A percentile compares a stretch with the other conserved stretches of the same genome.
These are phyloP conservation scores for Colletotrichum noveboracense DNA, from an alignment of 2,329 filamentous ascomycete species.

Conservation along the genomic window DNA sequence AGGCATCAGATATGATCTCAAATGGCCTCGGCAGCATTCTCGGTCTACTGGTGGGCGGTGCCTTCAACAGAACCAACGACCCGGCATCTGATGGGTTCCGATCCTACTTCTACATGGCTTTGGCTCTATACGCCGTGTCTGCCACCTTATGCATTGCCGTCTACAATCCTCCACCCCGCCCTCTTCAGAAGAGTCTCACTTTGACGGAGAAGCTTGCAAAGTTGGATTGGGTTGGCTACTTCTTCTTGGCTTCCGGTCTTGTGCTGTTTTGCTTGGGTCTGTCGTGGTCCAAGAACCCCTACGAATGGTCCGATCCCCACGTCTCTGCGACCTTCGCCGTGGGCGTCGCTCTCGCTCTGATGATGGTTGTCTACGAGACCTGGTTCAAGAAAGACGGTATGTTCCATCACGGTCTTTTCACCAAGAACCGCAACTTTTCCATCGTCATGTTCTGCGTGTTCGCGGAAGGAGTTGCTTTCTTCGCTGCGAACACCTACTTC, in stretches of 20 bases:
- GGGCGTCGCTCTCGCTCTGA: constrained; percentile 27
- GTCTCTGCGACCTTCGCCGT: constrained; percentile 40
- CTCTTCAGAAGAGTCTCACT: constrained; percentile 30
- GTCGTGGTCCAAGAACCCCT: constrained; percentile 43
- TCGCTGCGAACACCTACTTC: constrained; percentile 47
- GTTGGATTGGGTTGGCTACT: constrained; percentile 45
- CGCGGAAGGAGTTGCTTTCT: constrained; percentile 42
- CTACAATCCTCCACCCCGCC: constrained; percentile 37
- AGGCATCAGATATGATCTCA: constrained; percentile 36
- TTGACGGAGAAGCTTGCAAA: constrained; percentile 35
- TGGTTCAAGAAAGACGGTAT: constrained; percentile 41
- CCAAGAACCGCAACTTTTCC: constrained; percentile 37
- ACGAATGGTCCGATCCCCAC: constrained; percentile 39
- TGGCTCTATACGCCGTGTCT: constrained; percentile 31
- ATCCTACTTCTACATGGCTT: constrained; percentile 39
- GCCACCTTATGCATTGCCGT: constrained; percentile 29
- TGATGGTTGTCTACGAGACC: constrained; percentile 38
- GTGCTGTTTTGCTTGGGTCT: constrained; percentile 44
- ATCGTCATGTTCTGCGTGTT: constrained; percentile 40
- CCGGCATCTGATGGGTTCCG: constrained; percentile 38
- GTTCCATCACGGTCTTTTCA: constrained; percentile 45
- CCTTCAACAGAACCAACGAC: constrained; percentile 34
- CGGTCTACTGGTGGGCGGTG: constrained; percentile 39
- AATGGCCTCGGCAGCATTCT: constrained; percentile 42
- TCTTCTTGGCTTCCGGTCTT: constrained; percentile 36